A percentile compares a stretch with the other conserved stretches of the same genome.
Conservation (phyloP, 2,329 filamentous ascomycete species). For the Colletotrichum sublineola region DNA sequence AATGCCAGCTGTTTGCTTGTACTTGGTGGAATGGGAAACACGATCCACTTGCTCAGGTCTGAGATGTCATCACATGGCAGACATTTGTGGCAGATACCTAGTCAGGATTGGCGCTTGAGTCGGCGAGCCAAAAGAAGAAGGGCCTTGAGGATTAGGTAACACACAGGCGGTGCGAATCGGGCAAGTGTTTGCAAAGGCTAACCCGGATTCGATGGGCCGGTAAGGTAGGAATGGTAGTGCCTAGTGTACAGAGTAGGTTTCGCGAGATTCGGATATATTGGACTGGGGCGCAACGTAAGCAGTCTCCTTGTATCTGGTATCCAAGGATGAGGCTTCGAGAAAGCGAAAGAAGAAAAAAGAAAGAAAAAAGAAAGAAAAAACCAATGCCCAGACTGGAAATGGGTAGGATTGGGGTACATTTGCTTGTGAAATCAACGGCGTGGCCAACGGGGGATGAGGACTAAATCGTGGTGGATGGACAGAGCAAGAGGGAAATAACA, state of each 20-base stretch:
- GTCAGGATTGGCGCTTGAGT: constrained; percentile 37
- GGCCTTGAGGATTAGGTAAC: constrained; percentile 2
- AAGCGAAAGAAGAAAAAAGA: not conserved
- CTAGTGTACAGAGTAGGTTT: not conserved
- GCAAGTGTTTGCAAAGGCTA: not conserved
- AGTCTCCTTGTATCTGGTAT: not conserved
- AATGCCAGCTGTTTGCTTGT: constrained; percentile 6
- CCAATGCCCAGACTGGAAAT: not conserved
- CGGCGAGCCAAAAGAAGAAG: constrained; percentile 1
- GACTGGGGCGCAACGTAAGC: not conserved
- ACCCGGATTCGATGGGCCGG: not conserved
- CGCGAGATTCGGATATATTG: constrained; percentile 4
- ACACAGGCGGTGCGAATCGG: constrained; percentile 3
- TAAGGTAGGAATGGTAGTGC: not conserved
- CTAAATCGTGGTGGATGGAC: no score
- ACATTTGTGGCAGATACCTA: constrained; percentile 31
- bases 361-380: not conserved
- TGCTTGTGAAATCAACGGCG: not conserved
- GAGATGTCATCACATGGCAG: constrained; percentile 41
- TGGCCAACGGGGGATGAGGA: not conserved
- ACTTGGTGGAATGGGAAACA: constrained; percentile 28
- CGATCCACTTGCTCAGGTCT: constrained; percentile 40
- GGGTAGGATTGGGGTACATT: not conserved
- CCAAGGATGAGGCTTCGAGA: not conserved
- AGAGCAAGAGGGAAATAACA: no score